Evolutionary conservation across 73 alveolate species (phyloP).

Genomic region (Blepharisma stoltei): DNA sequence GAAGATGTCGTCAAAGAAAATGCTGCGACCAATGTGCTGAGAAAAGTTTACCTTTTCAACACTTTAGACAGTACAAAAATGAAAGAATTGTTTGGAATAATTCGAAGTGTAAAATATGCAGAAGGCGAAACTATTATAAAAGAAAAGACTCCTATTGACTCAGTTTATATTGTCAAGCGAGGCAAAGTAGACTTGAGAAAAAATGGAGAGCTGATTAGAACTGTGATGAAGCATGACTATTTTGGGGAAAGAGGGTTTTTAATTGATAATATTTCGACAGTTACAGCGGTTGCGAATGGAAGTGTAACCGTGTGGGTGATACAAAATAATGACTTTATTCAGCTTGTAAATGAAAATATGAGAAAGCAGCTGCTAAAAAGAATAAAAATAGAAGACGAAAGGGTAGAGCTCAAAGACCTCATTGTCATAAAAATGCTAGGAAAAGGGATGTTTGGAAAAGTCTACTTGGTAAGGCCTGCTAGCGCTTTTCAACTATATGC

Average conservation of each 20-base stretch:
- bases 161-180: constrained; percentile 48
- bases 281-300: constrained; percentile 53
- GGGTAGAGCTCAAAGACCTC: constrained; percentile 54
- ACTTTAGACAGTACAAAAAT: constrained; percentile 41
- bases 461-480: constrained; percentile 58
- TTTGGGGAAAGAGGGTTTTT: constrained; percentile 59
- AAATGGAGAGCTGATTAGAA: constrained; percentile 39
- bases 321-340: constrained; percentile 44
- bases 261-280: constrained; percentile 46
- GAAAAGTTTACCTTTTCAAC: constrained; percentile 45
- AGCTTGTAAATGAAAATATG: constrained; percentile 41
- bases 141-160: constrained; percentile 38
- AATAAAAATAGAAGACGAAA: constrained; percentile 46
- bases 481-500: constrained; percentile 59
- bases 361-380: constrained; percentile 31
- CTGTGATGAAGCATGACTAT: constrained; percentile 55
- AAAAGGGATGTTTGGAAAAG: constrained; percentile 71
- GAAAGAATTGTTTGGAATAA: constrained; percentile 37
- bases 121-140: constrained; percentile 37
- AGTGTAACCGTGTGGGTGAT: constrained; percentile 48
- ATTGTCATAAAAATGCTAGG: constrained; percentile 58
- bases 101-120: constrained; percentile 26
- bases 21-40: constrained; percentile 33
- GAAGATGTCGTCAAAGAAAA: constrained; percentile 27
- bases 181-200: constrained; percentile 50